phyloP scores from a whole-genome alignment of 2,329 filamentous ascomycete species.

The Ceratocystis cubensis region DNA sequence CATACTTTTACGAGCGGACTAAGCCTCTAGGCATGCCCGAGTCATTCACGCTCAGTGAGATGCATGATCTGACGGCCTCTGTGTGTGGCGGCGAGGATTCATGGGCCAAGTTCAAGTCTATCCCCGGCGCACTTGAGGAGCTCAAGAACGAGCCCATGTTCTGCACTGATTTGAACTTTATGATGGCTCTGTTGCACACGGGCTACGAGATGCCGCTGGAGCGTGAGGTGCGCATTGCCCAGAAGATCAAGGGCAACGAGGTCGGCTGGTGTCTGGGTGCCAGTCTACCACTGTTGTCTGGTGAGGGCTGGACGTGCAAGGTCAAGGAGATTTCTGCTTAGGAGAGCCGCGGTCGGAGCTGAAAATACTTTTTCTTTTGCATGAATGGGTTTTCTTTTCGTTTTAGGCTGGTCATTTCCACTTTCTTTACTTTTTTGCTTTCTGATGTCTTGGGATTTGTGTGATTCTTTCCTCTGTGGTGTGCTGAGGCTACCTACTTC shows the following conservation, averaged over 20 bases:
- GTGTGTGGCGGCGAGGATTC: conserved; percentile 67
- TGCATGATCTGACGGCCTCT: conserved; percentile 70
- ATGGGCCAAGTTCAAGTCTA: conserved; percentile 65
- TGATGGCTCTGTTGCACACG: conserved; percentile 82
- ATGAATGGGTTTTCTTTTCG: neutral
- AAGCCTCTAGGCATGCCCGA: conserved; percentile 96
- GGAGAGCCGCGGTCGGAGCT: neutral
- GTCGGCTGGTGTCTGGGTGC: conserved; percentile 96
- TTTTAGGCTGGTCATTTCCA: neutral
- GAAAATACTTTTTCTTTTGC: neutral
- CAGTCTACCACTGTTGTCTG: conserved; percentile 71
- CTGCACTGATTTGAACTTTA: conserved; percentile 93
- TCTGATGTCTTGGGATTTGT: neutral
- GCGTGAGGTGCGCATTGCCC: conserved; percentile 91
- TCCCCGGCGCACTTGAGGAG: conserved; percentile 69
- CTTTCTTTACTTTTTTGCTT: neutral
- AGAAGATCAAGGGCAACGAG: conserved; percentile 97
- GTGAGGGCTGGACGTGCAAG: conserved; percentile 83
- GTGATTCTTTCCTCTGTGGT: neutral
- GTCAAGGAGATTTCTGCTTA: conserved; percentile 53
- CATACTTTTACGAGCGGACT: conserved; percentile 95
- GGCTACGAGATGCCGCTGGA: conserved; percentile 98
- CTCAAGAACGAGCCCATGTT: conserved; percentile 72
- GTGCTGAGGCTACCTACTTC: conserved; percentile 4
- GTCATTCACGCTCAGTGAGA: conserved; percentile 80